Evolutionary conservation across 192 early-diverging fungal species (phyloP), one percentile per base, ranked within the genome.

Genomic region (Backusella luteola): DNA sequence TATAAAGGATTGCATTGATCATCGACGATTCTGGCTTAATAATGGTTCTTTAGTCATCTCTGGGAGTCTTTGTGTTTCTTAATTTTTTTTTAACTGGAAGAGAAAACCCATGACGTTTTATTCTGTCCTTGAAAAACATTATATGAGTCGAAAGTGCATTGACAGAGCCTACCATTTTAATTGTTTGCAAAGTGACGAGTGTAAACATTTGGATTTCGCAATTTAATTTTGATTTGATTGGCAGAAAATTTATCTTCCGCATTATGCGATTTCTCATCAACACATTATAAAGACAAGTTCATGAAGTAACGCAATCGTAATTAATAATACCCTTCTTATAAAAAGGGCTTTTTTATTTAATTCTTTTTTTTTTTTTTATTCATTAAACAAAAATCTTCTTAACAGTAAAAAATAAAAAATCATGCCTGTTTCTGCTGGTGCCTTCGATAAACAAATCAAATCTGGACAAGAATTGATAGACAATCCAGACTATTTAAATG

Each of bases 401-500:
- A 23, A 53, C 17, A 53, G 19, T 14, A 38, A 29, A 29, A 71
- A 71, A 53, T n/a, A 19, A 69, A 21, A 42, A 38, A 56, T 19
- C 67, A 83, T 83, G 82, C 82, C 82, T 77, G 52, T 66, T 52
- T 67, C 36, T 66, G 77, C 76, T 32, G 23, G 56, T 41, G 74
- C 41, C 35, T 29, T 39, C 5, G 56, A 63, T 63, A 63, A 23
- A 14, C 66, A 34, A 19, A 71, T 77, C 5, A 70, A 68, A 41
- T 83, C 77, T 35, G 76, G 78, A n/a, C 32, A 44, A 67, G 79
- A 79, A 17, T 88, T 91, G 8, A 12, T 63, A 29, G 26, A 26
- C 77, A 87, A 87, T 29, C 83, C 85, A 17, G 86, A 83, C 46
- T 87, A 92, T 78, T 87, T 97, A 81, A 84, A 87, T 71, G 84